phyloP scores from a whole-genome alignment of 1,139 yeast genomes.

The Scheffersomyces insectosa region DNA sequence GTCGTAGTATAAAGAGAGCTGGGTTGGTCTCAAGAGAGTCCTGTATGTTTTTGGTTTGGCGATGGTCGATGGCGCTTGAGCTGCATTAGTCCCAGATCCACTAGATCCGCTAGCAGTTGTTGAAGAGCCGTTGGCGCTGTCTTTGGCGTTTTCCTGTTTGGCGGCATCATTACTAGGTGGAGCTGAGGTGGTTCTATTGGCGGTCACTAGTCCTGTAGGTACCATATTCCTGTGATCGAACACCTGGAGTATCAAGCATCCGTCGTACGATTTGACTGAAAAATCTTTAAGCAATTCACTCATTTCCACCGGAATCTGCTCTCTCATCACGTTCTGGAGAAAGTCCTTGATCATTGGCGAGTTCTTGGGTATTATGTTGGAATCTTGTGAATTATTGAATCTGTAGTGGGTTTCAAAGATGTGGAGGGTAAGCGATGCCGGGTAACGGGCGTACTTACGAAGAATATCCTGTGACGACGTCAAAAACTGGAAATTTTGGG shows the following conservation, averaged over 20 bases:
- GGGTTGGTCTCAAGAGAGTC: constrained; percentile 78
- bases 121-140: constrained; percentile 3
- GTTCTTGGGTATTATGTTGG: constrained; percentile 77
- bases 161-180: constrained; percentile 1
- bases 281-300: constrained; percentile 88
- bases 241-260: constrained; percentile 81
- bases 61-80: constrained; percentile 8
- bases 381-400: constrained; percentile 67
- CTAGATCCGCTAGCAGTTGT: constrained; percentile 4
- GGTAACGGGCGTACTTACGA: constrained; percentile 71
- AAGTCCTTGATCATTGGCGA: constrained; percentile 82
- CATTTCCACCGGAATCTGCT: constrained; percentile 85
- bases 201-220: constrained; percentile 5
- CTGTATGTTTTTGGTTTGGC: constrained; percentile 68
- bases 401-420: constrained; percentile 88
- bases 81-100: constrained; percentile 5
- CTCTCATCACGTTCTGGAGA: constrained; percentile 73
- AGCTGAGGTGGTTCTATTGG: constrained; percentile 2
- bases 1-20: constrained; percentile 80
- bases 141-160: constrained; percentile 2
- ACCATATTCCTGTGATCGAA: constrained; percentile 65
- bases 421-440: constrained; percentile 85
- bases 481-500: constrained; percentile 54
- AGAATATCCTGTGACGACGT: constrained; percentile 76
- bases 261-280: constrained; percentile 80